Conservation (phyloP, 2,329 filamentous ascomycete species). For the Apiospora kogelbergensis region DNA sequence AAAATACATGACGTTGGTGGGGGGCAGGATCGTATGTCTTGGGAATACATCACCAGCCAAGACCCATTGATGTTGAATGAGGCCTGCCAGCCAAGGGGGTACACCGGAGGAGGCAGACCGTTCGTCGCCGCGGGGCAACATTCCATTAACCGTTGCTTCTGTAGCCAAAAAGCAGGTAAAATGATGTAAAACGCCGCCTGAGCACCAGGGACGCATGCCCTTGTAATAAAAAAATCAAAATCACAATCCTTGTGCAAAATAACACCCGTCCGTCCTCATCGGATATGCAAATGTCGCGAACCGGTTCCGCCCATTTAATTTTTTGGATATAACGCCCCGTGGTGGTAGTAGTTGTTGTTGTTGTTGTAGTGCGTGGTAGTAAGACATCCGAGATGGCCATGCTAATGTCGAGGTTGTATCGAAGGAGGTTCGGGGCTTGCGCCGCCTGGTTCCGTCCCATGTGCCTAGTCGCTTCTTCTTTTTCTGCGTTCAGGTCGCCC, state of each 20-base stretch:
- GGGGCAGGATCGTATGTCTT: not conserved
- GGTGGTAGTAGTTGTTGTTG: not conserved
- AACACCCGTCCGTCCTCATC: not conserved
- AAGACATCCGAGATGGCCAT: not conserved
- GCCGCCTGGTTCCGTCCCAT: not conserved
- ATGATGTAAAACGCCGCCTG: not conserved
- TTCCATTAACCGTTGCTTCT: not conserved
- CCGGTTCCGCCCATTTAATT: constrained; percentile 4
- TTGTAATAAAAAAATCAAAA: not conserved
- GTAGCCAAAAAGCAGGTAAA: not conserved
- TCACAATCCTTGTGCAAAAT: not conserved
- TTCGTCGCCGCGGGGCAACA: not conserved
- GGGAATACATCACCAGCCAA: not conserved
- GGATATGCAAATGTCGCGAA: constrained; percentile 1
- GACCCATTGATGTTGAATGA: no score
- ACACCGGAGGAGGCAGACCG: not conserved
- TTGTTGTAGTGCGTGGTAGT: not conserved
- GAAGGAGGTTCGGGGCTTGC: not conserved
- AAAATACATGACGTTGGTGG: not conserved
- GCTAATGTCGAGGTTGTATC: not conserved
- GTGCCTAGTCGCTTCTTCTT: not conserved
- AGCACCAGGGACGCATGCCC: not conserved
- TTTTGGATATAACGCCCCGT: constrained; percentile 2
- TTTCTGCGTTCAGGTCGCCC: not conserved
- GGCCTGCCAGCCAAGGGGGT: not conserved